These are phyloP conservation scores for Mycosphaerelloides madeirae DNA, from an alignment of 2,329 filamentous ascomycete genomes.

Conservation along the genomic window DNA sequence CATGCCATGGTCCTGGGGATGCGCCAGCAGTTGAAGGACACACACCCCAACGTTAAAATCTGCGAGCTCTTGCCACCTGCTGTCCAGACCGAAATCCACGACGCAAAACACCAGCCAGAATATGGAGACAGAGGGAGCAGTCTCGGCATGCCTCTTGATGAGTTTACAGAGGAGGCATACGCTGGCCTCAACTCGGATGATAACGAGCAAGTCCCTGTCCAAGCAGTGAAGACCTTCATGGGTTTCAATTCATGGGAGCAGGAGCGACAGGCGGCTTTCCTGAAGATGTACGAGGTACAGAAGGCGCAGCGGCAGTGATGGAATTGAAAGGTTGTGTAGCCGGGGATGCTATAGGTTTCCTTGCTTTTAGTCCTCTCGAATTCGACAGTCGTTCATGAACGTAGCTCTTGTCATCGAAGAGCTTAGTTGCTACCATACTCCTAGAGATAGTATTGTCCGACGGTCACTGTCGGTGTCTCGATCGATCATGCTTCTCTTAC, in stretches of 20 bases:
- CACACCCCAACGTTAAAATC: conserved; percentile 47
- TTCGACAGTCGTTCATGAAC: no score
- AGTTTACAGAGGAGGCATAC: conserved; percentile 51
- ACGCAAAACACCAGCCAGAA: conserved; percentile 52
- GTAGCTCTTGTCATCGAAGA: no score
- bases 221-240: conserved; percentile 41
- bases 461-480: no score
- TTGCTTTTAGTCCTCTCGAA: no score
- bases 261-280: conserved; percentile 43
- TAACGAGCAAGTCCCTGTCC: conserved; percentile 51
- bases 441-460: no score
- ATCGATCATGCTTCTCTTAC: no score
- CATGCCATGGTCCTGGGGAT: conserved; percentile 51
- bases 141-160: conserved; percentile 52
- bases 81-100: conserved; percentile 55
- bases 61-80: conserved; percentile 53
- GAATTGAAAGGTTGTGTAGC: no score
- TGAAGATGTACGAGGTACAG: conserved; percentile 22
- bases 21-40: conserved; percentile 47
- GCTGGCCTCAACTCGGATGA: conserved; percentile 39
- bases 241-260: conserved; percentile 41
- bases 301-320: background rate
- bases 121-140: conserved; percentile 39
- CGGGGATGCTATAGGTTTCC: no score
- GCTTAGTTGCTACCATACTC: no score